Evolutionary conservation across 1,284 basidiomycete genomes (phyloP).

Genomic region (Moniliella sp.): DNA sequence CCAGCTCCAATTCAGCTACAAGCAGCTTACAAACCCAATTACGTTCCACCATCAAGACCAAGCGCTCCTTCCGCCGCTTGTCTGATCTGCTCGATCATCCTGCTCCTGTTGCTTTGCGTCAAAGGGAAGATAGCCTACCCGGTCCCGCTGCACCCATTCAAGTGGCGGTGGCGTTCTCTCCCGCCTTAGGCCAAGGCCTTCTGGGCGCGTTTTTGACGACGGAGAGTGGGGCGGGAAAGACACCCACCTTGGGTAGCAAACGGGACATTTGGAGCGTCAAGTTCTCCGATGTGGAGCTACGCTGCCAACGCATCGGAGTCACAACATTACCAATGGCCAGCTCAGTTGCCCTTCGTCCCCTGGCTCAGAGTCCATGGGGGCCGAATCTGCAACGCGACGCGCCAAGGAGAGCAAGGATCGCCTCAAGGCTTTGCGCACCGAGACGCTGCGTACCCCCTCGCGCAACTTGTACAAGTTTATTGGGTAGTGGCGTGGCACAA

Average conservation of each 20-base stretch:
- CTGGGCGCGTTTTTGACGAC: constrained; percentile 11
- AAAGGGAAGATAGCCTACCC: neutral
- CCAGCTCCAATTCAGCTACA: neutral
- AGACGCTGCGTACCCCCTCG: constrained; percentile 18
- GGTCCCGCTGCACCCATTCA: too few relatives aligned
- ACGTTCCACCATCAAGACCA: neutral
- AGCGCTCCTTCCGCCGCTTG: constrained; percentile 19
- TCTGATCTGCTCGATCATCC: constrained; percentile 10
- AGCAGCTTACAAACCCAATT: constrained; percentile 10
- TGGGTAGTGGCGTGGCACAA: too few relatives aligned
- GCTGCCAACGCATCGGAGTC: constrained; percentile 69
- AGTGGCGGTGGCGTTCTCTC: neutral
- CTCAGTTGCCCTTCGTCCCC: constrained; percentile 28
- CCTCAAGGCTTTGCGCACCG: constrained; percentile 16
- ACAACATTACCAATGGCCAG: constrained; percentile 65
- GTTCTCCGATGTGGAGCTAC: constrained; percentile 80
- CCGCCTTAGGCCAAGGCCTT: too few relatives aligned
- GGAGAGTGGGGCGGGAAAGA: constrained; percentile 16
- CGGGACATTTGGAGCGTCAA: constrained; percentile 78
- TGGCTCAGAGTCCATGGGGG: too few relatives aligned
- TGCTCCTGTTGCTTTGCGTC: neutral
- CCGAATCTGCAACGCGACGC: too few relatives aligned
- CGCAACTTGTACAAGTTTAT: constrained; percentile 23
- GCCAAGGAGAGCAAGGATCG: constrained; percentile 21
- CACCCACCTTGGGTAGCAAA: constrained; percentile 32